These are phyloP conservation scores for Suillus spraguei DNA, from an alignment of 768 basidiomycete species.

Conservation along the genomic window DNA sequence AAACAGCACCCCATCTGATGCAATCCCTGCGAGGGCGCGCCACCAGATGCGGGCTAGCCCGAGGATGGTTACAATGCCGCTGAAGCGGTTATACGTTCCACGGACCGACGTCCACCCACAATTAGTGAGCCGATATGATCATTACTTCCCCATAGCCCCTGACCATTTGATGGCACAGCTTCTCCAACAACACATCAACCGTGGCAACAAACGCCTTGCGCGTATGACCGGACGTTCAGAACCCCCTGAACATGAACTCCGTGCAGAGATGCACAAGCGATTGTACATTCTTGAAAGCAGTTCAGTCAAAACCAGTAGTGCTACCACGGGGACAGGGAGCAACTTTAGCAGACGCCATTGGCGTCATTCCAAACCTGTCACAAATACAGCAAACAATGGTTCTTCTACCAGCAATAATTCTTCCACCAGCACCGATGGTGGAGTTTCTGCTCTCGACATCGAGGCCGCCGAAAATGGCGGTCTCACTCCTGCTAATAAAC, in stretches of 20 bases:
- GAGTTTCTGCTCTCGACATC: slow-evolving; percentile 39
- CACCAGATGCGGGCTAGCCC: slow-evolving; percentile 19
- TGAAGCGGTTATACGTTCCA: slow-evolving; percentile 38
- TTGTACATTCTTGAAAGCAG: slow-evolving; percentile 38
- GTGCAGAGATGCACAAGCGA: slow-evolving; percentile 45
- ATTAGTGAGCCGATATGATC: slow-evolving; percentile 35
- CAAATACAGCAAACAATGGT: slow-evolving; percentile 14
- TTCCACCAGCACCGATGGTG: slow-evolving; percentile 23
- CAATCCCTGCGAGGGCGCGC: slow-evolving; percentile 22
- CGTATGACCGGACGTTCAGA: slow-evolving; percentile 63
- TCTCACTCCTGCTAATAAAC: slow-evolving; percentile 45
- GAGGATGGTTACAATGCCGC: slow-evolving; percentile 43
- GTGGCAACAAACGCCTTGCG: slow-evolving; percentile 61
- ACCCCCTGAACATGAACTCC: slow-evolving; percentile 53
- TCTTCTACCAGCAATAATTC: slow-evolving; percentile 21
- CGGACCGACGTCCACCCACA: slow-evolving; percentile 42
- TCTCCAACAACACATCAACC: slow-evolving; percentile 73
- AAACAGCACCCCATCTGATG: slow-evolving; percentile 38
- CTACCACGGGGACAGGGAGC: slow-evolving; percentile 10
- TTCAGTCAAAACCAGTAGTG: slow-evolving; percentile 7
- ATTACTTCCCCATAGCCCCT: background rate
- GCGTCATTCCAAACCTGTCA: slow-evolving; percentile 12
- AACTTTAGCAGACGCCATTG: slow-evolving; percentile 13
- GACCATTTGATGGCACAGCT: slow-evolving; percentile 39
- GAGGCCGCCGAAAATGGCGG: slow-evolving; percentile 36